Conservation (phyloP, 129 eudicot species). For the Tagetes patula region DNA sequence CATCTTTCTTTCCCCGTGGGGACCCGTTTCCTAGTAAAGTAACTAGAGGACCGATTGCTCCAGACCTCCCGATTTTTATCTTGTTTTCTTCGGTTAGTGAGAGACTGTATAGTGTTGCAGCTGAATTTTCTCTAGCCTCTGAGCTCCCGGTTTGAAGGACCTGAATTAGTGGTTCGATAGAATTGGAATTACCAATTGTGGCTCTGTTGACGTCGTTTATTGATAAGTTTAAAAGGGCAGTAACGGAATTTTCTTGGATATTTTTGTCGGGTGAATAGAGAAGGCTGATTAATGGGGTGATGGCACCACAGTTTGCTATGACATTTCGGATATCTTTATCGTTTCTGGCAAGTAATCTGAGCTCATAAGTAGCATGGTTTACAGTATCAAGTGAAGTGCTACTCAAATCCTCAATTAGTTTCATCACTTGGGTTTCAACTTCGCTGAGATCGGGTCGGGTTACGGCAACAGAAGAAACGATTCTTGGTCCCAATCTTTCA, state of each 20-base stretch:
- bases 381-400: slow-evolving; percentile 49
- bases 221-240: slow-evolving; percentile 85
- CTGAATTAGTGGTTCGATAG: slow-evolving; percentile 79
- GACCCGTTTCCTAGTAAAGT: slow-evolving; percentile 76
- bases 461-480: slow-evolving; percentile 50
- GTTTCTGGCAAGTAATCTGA: slow-evolving; percentile 73
- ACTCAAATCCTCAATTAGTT: slow-evolving; percentile 55
- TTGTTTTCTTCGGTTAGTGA: slow-evolving; percentile 78
- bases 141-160: slow-evolving; percentile 74
- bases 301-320: slow-evolving; percentile 70
- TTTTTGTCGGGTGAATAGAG: slow-evolving; percentile 61
- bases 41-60: slow-evolving; percentile 82
- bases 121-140: slow-evolving; percentile 84
- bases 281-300: slow-evolving; percentile 52
- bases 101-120: slow-evolving; percentile 90
- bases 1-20: slow-evolving; percentile 90
- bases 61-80: slow-evolving; percentile 66
- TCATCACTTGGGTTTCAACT: slow-evolving; percentile 60
- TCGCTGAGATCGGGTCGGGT: slow-evolving; percentile 55
- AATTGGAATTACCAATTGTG: slow-evolving; percentile 63
- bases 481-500: slow-evolving; percentile 47
- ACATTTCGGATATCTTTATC: slow-evolving; percentile 74
- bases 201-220: slow-evolving; percentile 79
- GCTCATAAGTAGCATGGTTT: slow-evolving; percentile 53
- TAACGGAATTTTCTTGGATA: slow-evolving; percentile 80